These are phyloP conservation scores for Alternaria sp. DNA, from an alignment of 2,329 filamentous ascomycete genomes.

Conservation along the genomic window DNA sequence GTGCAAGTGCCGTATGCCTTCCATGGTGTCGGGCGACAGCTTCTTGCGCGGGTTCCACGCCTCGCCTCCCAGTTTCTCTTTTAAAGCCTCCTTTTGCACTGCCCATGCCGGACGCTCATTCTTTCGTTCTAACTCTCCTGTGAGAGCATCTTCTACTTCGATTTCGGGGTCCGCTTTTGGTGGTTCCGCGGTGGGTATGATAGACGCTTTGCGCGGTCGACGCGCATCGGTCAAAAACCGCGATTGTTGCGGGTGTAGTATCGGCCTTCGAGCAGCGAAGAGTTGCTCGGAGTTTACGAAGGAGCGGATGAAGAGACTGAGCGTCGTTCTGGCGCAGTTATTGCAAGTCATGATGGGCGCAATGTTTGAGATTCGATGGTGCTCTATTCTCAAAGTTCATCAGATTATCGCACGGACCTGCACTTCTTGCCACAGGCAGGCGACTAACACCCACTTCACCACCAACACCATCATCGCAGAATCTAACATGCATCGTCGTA, in stretches of 20 bases:
- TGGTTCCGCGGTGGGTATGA: neutral
- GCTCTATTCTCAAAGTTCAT: conserved; percentile 13
- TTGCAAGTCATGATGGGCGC: conserved; percentile 40
- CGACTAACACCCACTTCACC: conserved; percentile 1
- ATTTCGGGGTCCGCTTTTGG: neutral
- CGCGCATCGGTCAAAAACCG: conserved; percentile 28
- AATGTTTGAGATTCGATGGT: neutral
- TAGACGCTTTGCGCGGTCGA: conserved; percentile 5
- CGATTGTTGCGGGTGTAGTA: conserved; percentile 15
- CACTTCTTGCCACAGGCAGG: neutral
- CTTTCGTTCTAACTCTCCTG: conserved; percentile 43
- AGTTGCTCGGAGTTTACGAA: conserved; percentile 14
- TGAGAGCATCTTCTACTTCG: conserved; percentile 30
- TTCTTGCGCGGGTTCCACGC: conserved; percentile 85
- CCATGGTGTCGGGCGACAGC: conserved; percentile 88
- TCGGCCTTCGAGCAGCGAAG: conserved; percentile 11
- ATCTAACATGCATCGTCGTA: neutral
- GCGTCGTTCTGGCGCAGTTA: conserved; percentile 33
- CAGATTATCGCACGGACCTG: conserved; percentile 27
- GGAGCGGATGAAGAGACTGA: conserved; percentile 35
- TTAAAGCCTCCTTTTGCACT: conserved; percentile 76
- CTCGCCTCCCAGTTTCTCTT: conserved; percentile 78
- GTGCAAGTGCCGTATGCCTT: conserved; percentile 87
- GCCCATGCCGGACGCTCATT: conserved; percentile 68
- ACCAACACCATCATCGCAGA: neutral